phyloP scores from a whole-genome alignment of 2,329 filamentous ascomycete genomes.

The Aureobasidium sp. region DNA sequence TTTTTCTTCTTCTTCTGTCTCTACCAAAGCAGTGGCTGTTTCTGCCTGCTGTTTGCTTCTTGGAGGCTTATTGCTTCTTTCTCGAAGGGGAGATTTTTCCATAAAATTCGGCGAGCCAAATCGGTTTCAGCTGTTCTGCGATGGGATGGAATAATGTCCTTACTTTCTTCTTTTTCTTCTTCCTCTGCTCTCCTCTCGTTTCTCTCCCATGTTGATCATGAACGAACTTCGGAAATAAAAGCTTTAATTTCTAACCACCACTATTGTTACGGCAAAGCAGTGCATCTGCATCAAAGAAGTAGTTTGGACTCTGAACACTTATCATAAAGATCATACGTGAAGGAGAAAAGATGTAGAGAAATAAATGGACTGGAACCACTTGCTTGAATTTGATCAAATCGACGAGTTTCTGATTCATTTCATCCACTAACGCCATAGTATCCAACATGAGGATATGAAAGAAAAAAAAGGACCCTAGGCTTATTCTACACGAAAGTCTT shows the following conservation, averaged over 20 bases:
- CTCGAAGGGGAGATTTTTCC: not conserved
- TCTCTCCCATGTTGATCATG: not conserved
- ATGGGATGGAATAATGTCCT: not conserved
- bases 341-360: not conserved
- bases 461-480: not conserved
- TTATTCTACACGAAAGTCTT: conserved; percentile 1
- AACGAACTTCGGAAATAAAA: not conserved
- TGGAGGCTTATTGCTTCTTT: not conserved
- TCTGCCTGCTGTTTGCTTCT: not conserved
- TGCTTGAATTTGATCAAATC: not conserved
- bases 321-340: too few relatives aligned
- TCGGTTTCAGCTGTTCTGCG: not conserved
- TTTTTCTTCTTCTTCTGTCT: not conserved
- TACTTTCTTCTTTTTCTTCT: not conserved
- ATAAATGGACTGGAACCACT: not conserved
- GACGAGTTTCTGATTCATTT: not conserved
- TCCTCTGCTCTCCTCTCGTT: not conserved
- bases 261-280: too few relatives aligned
- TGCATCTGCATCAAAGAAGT: too few relatives aligned
- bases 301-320: too few relatives aligned
- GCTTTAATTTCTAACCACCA: too few relatives aligned
- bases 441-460: not conserved
- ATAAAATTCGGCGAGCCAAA: not conserved
- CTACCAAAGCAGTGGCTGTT: not conserved
- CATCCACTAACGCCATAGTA: not conserved